Evolutionary conservation across 192 early-diverging fungal species (phyloP).

Genomic region (Chytriomyces sp.): DNA sequence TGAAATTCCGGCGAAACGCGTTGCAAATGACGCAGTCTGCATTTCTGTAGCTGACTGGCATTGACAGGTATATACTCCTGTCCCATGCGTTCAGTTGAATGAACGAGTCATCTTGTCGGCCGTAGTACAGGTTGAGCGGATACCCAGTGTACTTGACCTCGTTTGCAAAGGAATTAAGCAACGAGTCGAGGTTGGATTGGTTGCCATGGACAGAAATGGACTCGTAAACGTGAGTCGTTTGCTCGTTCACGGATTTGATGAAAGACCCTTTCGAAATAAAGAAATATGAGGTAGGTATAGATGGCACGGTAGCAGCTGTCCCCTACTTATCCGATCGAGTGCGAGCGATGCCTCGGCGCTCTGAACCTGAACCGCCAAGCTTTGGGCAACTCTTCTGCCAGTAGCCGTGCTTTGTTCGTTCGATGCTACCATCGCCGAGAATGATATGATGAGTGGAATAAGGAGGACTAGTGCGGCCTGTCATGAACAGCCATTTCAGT

Average conservation of each 20-base stretch:
- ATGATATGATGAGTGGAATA: too few species aligned
- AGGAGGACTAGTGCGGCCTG: too few species aligned
- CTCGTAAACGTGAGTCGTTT: background rate
- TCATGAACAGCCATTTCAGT: too few species aligned
- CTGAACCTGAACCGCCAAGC: too few species aligned
- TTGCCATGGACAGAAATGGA: background rate
- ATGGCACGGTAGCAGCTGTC: too few species aligned
- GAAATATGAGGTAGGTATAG: too few species aligned
- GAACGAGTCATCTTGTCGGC: background rate
- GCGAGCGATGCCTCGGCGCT: too few species aligned
- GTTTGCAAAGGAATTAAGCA: background rate
- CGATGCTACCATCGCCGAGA: too few species aligned
- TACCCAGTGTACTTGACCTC: background rate
- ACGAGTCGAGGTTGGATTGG: background rate
- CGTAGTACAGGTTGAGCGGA: background rate
- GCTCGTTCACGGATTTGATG: background rate
- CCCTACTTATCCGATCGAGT: too few species aligned
- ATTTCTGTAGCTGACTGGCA: background rate
- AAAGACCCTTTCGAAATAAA: background rate
- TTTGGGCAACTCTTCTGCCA: too few species aligned
- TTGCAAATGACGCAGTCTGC: background rate
- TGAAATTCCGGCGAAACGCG: background rate
- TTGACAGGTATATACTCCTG: background rate
- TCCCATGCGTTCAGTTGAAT: background rate
- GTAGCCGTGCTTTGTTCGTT: too few species aligned